Percentiles rank a stretch among this genome's conserved stretches.
phyloP scores from a whole-genome alignment of 2,329 filamentous ascomycete species.

The Paracamarosporium sp. region DNA sequence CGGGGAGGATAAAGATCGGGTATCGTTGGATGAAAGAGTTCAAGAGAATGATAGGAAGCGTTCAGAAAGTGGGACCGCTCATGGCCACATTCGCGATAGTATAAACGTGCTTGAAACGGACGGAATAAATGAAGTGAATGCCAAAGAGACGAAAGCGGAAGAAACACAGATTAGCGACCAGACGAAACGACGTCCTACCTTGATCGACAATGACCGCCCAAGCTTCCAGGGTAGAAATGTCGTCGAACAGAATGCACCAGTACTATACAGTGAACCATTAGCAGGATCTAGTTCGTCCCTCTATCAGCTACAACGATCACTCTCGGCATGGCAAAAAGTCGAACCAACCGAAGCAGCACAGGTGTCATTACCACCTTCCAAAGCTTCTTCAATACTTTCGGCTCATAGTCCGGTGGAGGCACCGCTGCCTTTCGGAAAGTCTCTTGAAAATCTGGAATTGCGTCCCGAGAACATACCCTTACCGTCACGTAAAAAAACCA shows the following conservation, averaged over 20 bases:
- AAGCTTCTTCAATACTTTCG: not conserved
- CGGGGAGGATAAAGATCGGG: not conserved
- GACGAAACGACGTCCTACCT: too few species aligned
- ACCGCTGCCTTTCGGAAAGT: constrained; percentile 1
- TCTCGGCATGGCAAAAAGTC: not conserved
- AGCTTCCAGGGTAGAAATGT: too few species aligned
- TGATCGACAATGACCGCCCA: too few species aligned
- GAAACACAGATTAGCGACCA: too few species aligned
- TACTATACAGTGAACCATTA: too few species aligned
- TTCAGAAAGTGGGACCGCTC: not conserved
- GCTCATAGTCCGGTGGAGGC: not conserved
- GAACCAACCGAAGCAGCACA: not conserved
- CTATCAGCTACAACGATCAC: not conserved
- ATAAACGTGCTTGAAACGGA: too few species aligned
- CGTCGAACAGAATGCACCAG: too few species aligned
- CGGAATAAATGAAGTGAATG: too few species aligned
- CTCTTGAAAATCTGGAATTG: not conserved
- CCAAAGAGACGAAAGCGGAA: too few species aligned
- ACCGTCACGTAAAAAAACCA: not conserved
- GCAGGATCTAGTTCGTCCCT: too few species aligned
- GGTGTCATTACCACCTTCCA: constrained; percentile 2
- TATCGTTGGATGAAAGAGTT: not conserved
- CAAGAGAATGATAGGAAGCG: not conserved
- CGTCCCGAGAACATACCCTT: constrained; percentile 2
- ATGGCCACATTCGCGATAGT: not conserved